These are phyloP conservation scores for Prunus yedoensis DNA, from an alignment of 331 rosid genomes.

Conservation along the genomic window DNA sequence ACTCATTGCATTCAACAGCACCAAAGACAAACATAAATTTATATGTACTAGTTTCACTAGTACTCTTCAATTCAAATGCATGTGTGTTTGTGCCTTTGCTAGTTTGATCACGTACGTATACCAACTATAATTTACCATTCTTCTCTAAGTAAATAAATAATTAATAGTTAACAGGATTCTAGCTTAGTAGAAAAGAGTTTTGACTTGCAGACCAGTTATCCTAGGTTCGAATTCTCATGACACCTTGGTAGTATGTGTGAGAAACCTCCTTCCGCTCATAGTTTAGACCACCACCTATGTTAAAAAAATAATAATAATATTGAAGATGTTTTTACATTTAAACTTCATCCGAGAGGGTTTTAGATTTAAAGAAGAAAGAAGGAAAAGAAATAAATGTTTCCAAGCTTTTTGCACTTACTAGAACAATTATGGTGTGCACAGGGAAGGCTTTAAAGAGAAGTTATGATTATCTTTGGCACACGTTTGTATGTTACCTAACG, in stretches of 20 bases:
- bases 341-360: no score
- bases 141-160: no score
- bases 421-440: constrained; percentile 27
- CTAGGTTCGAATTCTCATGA: rapidly evolving
- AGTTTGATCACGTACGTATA: not conserved
- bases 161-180: no score
- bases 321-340: no score
- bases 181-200: rapidly evolving
- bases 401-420: constrained; percentile 31
- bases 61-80: not conserved
- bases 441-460: constrained; percentile 35
- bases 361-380: not conserved
- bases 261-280: no score
- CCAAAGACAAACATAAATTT: not conserved
- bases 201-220: no score
- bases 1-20: not conserved
- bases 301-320: no score
- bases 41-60: no score
- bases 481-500: constrained; percentile 59
- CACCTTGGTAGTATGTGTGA: rapidly evolving
- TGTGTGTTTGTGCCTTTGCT: not conserved
- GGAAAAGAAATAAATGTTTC: not conserved
- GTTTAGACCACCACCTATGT: rapidly evolving
- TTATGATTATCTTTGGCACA: constrained; percentile 37
- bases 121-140: not conserved